A percentile compares a stretch with the other conserved stretches of the same genome.
These are phyloP conservation scores for Pulveroboletus sp. DNA, from an alignment of 768 basidiomycete species.

Conservation along the genomic window DNA sequence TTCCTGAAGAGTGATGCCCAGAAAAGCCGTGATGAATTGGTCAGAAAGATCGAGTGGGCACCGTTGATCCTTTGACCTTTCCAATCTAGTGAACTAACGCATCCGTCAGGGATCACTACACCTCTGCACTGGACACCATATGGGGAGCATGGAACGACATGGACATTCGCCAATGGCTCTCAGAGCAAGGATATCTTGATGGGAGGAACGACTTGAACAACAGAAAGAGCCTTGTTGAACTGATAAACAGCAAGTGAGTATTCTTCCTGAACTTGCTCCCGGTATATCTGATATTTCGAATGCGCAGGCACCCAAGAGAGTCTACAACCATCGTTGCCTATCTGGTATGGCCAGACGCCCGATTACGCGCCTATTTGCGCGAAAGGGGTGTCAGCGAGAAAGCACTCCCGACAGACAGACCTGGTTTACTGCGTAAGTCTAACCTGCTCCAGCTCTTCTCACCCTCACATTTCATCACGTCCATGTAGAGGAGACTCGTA, in stretches of 20 bases:
- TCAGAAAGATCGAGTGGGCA: slow-evolving; percentile 63
- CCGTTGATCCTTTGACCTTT: not conserved
- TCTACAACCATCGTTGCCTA: slow-evolving; percentile 54
- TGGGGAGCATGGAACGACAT: slow-evolving; percentile 71
- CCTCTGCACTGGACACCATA: slow-evolving; percentile 52
- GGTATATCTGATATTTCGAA: too few species aligned
- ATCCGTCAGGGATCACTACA: slow-evolving; percentile 59
- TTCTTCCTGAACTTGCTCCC: not conserved
- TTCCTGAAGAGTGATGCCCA: slow-evolving; percentile 70
- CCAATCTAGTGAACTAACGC: not conserved
- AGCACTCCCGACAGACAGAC: slow-evolving; percentile 58
- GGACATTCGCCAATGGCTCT: slow-evolving; percentile 68
- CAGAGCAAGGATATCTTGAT: slow-evolving; percentile 64
- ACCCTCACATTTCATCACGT: not conserved
- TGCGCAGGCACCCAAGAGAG: slow-evolving; percentile 50
- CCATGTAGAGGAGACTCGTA: slow-evolving; percentile 63
- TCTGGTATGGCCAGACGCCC: slow-evolving; percentile 88
- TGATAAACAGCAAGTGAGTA: slow-evolving; percentile 67
- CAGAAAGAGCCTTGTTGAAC: slow-evolving; percentile 69
- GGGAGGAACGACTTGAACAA: slow-evolving; percentile 49
- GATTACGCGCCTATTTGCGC: slow-evolving; percentile 85
- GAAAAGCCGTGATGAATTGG: slow-evolving; percentile 68
- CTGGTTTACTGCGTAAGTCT: slow-evolving; percentile 69
- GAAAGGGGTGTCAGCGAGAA: slow-evolving; percentile 70
- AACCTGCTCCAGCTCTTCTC: slow-evolving; percentile 11